These are phyloP conservation scores for Alternaria panax DNA, from an alignment of 2,329 filamentous ascomycete species.

Conservation along the genomic window DNA sequence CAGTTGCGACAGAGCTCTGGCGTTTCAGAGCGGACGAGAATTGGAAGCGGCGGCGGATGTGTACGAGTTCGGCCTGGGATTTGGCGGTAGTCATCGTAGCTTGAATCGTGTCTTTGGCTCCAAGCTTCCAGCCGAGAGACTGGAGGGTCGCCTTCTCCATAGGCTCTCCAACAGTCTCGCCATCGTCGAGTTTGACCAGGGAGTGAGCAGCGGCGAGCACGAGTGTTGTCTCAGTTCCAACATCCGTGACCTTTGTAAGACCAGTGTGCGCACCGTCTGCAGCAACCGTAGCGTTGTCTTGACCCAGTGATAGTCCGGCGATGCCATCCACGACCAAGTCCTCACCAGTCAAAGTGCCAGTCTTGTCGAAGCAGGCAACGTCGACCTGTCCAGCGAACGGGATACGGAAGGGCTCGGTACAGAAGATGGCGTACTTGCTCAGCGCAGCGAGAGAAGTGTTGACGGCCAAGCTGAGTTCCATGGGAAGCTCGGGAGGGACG, in stretches of 20 bases:
- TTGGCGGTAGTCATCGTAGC: constrained; percentile 66
- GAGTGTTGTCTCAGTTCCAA: constrained; percentile 82
- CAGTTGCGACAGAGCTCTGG: constrained; percentile 90
- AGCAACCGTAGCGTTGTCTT: constrained; percentile 71
- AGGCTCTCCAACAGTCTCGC: constrained; percentile 94
- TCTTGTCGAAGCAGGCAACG: constrained; percentile 98
- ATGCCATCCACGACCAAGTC: constrained; percentile 97
- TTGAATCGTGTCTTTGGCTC: constrained; percentile 82
- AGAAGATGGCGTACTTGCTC: constrained; percentile 96
- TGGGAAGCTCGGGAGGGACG: constrained; percentile 96
- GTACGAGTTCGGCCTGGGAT: constrained; percentile 74
- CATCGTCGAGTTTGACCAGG: constrained; percentile 93
- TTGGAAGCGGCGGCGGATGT: constrained; percentile 96
- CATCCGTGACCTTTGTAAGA: constrained; percentile 73
- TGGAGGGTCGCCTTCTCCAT: constrained; percentile 97
- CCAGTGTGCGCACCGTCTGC: constrained; percentile 83
- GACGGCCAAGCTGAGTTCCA: constrained; percentile 96
- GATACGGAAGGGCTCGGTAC: constrained; percentile 97
- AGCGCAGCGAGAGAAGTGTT: constrained; percentile 96
- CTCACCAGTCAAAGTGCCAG: constrained; percentile 93
- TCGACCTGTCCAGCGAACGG: constrained; percentile 95
- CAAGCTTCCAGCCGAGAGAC: constrained; percentile 92
- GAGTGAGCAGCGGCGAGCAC: constrained; percentile 95
- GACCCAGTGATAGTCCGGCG: constrained; percentile 81
- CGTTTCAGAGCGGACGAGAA: constrained; percentile 97